These are phyloP conservation scores for Penicillium freii DNA, from an alignment of 2,329 filamentous ascomycete species.

Conservation along the genomic window DNA sequence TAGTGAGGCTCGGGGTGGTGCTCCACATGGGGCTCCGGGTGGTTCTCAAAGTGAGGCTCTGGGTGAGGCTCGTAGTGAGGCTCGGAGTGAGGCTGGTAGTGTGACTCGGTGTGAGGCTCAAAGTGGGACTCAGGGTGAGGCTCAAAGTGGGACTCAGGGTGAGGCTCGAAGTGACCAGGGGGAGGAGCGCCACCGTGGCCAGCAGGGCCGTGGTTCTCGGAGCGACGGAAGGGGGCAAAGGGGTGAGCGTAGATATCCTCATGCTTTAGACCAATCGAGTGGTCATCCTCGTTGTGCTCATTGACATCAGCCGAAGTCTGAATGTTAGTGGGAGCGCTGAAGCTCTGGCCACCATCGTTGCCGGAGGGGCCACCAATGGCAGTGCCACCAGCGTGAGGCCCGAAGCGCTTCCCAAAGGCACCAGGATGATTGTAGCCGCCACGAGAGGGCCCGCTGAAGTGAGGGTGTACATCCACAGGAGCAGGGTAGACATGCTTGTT, in stretches of 20 bases:
- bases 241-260: slow-evolving; percentile 14
- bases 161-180: neutral
- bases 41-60: neutral
- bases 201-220: neutral
- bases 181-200: neutral
- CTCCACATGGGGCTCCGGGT: neutral
- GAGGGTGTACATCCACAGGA: neutral
- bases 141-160: neutral
- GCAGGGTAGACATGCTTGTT: slow-evolving; percentile 15
- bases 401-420: slow-evolving; percentile 14
- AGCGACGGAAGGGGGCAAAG: neutral
- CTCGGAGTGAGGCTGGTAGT: neutral
- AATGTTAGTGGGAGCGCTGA: slow-evolving; percentile 16
- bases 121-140: neutral
- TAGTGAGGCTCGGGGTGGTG: neutral
- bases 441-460: neutral
- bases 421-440: neutral
- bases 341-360: slow-evolving; percentile 26
- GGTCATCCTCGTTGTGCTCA: slow-evolving; percentile 19
- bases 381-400: slow-evolving; percentile 12
- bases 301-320: slow-evolving; percentile 13
- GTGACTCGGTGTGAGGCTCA: neutral
- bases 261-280: slow-evolving; percentile 17
- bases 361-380: slow-evolving; percentile 25
- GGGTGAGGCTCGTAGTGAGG: neutral